phyloP scores from a whole-genome alignment of 805 yeast genomes.

The Candida tammaniensis region DNA sequence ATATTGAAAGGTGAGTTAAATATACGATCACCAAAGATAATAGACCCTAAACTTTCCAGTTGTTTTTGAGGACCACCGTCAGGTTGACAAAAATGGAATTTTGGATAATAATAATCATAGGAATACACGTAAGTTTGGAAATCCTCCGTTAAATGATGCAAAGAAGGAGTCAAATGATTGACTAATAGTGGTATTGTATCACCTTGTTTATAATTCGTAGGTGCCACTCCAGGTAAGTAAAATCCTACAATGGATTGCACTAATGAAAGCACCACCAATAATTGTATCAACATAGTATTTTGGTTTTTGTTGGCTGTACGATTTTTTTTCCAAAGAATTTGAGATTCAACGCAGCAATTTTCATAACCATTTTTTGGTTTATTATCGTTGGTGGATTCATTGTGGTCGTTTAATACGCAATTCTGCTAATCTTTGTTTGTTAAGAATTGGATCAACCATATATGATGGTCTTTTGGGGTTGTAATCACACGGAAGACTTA shows the following conservation, averaged over 20 bases:
- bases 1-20: slow-evolving; percentile 87
- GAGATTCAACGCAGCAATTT: no score
- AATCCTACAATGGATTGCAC: slow-evolving; percentile 45
- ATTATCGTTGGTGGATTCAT: slow-evolving; percentile 3
- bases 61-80: slow-evolving; percentile 63
- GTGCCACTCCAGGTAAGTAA: slow-evolving; percentile 95
- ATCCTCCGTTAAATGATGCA: slow-evolving; percentile 30
- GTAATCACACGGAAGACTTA: slow-evolving; percentile 54
- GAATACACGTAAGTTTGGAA: slow-evolving; percentile 63
- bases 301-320: no score
- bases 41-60: slow-evolving; percentile 87
- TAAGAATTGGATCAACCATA: slow-evolving; percentile 36
- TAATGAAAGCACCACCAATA: no score
- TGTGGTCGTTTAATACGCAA: no score
- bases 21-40: slow-evolving; percentile 93
- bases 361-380: no score
- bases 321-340: no score
- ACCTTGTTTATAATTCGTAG: slow-evolving; percentile 76
- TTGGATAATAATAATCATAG: slow-evolving; percentile 78
- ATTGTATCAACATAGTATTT: no score
- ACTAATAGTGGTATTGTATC: slow-evolving; percentile 77
- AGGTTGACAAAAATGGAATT: slow-evolving; percentile 84
- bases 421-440: slow-evolving; percentile 16
- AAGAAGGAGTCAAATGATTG: slow-evolving; percentile 85
- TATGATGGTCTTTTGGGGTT: slow-evolving; percentile 34